A percentile compares a stretch with the other conserved stretches of the same genome.
These are phyloP conservation scores for Besnoitia besnoiti DNA, from an alignment of 169 alveolate species.

Conservation along the genomic window DNA sequence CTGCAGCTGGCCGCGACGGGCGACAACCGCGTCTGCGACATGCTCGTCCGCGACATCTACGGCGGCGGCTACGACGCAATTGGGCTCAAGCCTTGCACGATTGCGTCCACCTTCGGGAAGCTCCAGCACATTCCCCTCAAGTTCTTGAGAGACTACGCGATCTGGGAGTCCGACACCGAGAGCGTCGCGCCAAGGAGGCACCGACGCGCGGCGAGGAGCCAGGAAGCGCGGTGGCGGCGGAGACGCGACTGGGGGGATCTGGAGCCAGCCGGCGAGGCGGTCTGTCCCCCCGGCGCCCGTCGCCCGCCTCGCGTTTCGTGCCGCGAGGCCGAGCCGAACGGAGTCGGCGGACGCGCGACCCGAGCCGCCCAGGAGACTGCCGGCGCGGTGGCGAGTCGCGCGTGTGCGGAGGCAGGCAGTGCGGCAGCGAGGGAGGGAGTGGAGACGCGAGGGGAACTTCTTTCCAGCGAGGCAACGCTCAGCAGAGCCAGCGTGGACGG, in stretches of 20 bases:
- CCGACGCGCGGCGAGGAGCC: background rate
- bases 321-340: no score
- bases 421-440: no score
- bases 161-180: background rate
- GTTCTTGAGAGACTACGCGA: background rate
- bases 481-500: no score
- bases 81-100: conserved; percentile 41
- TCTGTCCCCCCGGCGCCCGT: no score
- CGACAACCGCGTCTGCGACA: conserved; percentile 48
- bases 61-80: conserved; percentile 68
- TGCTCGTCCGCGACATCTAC: conserved; percentile 70
- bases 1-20: conserved; percentile 52
- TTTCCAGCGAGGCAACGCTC: no score
- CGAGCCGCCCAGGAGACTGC: no score
- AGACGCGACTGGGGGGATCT: background rate
- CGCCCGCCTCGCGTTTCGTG: no score
- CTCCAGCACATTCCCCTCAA: conserved; percentile 37
- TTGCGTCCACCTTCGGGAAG: conserved; percentile 71
- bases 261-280: background rate
- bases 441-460: no score
- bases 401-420: no score
- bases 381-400: no score
- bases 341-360: no score
- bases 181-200: conserved; percentile 16
- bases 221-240: background rate